These are phyloP conservation scores for Annona squamosa DNA, from an alignment of 164 flowering plant species.

Conservation along the genomic window DNA sequence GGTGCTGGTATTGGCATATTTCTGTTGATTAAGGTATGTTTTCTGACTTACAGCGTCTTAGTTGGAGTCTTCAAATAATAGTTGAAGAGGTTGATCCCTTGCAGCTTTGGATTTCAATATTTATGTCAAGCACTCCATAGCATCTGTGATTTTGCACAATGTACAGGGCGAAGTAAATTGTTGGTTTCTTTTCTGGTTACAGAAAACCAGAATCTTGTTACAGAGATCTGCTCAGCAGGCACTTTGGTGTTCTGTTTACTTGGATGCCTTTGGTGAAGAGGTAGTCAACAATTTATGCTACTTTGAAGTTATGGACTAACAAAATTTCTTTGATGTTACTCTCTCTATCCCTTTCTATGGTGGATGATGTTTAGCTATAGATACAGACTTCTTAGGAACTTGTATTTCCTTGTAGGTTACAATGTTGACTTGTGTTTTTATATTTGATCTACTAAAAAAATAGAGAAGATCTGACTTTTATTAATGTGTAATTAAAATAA, in stretches of 20 bases:
- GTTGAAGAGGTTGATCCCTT: constrained; percentile 2
- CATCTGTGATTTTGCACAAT: background rate
- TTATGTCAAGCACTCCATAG: background rate
- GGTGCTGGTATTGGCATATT: constrained; percentile 93
- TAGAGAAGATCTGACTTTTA: too few relatives aligned
- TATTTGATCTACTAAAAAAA: too few relatives aligned
- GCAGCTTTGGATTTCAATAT: background rate
- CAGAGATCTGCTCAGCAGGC: constrained; percentile 78
- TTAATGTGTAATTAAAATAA: too few relatives aligned
- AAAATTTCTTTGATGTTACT: too few relatives aligned
- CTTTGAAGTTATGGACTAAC: too few relatives aligned
- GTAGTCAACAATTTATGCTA: constrained; percentile 21
- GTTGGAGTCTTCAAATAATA: background rate
- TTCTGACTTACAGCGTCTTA: background rate
- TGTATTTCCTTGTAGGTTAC: too few relatives aligned
- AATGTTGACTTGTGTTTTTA: too few relatives aligned
- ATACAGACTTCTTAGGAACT: too few relatives aligned
- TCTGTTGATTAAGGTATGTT: constrained; percentile 65
- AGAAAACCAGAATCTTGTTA: constrained; percentile 84
- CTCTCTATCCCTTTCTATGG: too few relatives aligned
- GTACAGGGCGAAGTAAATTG: background rate
- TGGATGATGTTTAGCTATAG: too few relatives aligned
- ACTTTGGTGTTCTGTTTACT: constrained; percentile 88
- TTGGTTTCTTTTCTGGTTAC: constrained; percentile 8
- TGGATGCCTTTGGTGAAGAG: constrained; percentile 98